A percentile compares a stretch with the other conserved stretches of the same genome.
phyloP scores from a whole-genome alignment of 108 stramenopile species.

The Conticribra weissflogii region DNA sequence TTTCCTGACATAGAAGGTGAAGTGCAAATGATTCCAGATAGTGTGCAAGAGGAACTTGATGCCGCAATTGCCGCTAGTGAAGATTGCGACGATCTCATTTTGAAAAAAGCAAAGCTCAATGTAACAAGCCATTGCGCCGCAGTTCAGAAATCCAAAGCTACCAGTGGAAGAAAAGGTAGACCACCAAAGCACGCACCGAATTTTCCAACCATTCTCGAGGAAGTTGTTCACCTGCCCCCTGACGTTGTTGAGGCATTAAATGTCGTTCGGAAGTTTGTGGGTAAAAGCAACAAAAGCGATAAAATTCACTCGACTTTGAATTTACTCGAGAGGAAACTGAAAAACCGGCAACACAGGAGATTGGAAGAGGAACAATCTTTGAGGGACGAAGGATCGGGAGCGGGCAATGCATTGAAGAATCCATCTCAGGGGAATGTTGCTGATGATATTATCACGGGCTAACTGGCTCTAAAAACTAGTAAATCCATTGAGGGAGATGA shows the following conservation, averaged over 20 bases:
- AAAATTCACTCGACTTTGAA: neutral
- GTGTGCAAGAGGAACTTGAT: neutral
- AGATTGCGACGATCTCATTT: neutral
- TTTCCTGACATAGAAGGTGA: neutral
- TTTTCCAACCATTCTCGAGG: neutral
- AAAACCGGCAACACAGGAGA: neutral
- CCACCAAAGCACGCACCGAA: neutral
- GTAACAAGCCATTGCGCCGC: neutral
- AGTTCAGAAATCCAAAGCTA: neutral
- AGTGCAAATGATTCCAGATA: neutral
- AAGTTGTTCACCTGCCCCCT: neutral
- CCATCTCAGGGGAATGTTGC: too few species aligned
- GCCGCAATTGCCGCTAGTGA: neutral
- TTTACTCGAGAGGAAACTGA: neutral
- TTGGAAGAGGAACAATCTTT: neutral
- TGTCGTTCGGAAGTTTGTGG: neutral
- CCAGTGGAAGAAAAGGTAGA: neutral
- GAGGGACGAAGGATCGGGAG: too few species aligned
- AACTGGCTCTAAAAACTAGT: too few species aligned
- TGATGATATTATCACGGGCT: too few species aligned
- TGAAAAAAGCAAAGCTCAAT: neutral
- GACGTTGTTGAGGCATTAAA: neutral
- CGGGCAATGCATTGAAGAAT: too few species aligned
- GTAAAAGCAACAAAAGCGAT: neutral
- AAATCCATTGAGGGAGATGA: too few species aligned